Percentiles rank a stretch among this genome's conserved stretches.
Evolutionary conservation across 305 asterid species (phyloP).

Genomic region (Fraxinus baroniana): DNA sequence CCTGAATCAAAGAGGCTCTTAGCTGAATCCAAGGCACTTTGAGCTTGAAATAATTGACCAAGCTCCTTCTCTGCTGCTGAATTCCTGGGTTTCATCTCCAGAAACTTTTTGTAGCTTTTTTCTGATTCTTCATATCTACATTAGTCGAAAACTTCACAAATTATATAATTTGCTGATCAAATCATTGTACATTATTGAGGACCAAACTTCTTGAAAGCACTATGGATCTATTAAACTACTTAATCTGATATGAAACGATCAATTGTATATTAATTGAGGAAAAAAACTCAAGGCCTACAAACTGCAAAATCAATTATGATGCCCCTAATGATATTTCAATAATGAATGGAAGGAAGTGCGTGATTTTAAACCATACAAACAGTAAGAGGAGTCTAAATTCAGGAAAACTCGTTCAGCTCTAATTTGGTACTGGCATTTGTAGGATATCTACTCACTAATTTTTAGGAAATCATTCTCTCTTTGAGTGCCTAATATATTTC

Average conservation of each 20-base stretch:
- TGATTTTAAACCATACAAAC: not conserved
- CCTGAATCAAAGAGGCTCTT: constrained; percentile 58
- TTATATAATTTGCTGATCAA: constrained; percentile 36
- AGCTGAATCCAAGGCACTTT: constrained; percentile 70
- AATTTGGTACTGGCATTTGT: not conserved
- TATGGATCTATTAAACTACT: not conserved
- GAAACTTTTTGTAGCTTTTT: constrained; percentile 64
- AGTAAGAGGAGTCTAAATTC: not conserved
- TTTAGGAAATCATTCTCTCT: not conserved
- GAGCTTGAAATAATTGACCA: constrained; percentile 75
- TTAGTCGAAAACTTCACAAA: constrained; percentile 51
- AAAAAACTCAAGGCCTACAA: not conserved
- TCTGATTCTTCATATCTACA: constrained; percentile 91
- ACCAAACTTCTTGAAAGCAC: not conserved
- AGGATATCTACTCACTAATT: not conserved
- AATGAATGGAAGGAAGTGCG: not conserved
- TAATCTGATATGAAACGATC: not conserved
- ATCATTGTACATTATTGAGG: not conserved
- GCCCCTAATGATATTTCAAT: not conserved
- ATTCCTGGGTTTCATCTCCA: constrained; percentile 76
- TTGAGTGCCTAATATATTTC: not conserved
- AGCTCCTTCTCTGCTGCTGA: constrained; percentile 82
- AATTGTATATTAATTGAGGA: not conserved
- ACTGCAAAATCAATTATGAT: not conserved
- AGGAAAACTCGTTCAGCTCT: not conserved